phyloP scores from a whole-genome alignment of 1,284 basidiomycete species.

The Sparassis latifolia region DNA sequence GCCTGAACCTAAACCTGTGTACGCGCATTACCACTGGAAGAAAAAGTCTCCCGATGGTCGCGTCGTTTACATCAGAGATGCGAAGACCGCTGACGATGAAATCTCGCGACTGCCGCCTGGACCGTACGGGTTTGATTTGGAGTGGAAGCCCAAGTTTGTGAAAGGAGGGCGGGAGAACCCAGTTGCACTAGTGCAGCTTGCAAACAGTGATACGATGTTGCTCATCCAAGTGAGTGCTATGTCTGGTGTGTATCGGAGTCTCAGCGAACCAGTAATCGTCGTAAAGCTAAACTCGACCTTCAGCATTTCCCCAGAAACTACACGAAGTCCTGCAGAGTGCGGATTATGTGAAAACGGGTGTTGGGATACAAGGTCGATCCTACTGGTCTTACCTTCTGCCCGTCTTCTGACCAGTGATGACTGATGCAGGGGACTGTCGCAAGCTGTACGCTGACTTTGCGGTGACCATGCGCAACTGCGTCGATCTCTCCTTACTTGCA shows the following conservation, averaged over 20 bases:
- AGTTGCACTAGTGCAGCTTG: constrained; percentile 66
- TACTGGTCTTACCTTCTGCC: not conserved
- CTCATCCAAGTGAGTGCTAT: constrained; percentile 62
- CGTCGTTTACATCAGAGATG: constrained; percentile 22
- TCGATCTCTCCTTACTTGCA: constrained; percentile 64
- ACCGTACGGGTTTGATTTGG: constrained; percentile 60
- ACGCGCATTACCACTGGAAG: constrained; percentile 18
- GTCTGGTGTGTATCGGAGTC: constrained; percentile 33
- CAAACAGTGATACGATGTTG: constrained; percentile 43
- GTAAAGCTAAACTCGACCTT: not conserved
- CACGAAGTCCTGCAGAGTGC: constrained; percentile 43
- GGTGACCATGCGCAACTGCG: constrained; percentile 46
- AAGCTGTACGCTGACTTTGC: constrained; percentile 54
- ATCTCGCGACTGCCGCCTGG: constrained; percentile 17
- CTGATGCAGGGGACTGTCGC: constrained; percentile 47
- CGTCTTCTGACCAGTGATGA: not conserved
- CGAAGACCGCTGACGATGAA: constrained; percentile 16
- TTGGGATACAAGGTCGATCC: constrained; percentile 57
- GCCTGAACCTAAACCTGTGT: not conserved
- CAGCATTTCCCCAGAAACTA: constrained; percentile 53
- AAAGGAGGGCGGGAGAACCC: constrained; percentile 51
- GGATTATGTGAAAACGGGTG: constrained; percentile 54
- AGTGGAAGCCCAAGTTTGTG: constrained; percentile 59
- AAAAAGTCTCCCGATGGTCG: constrained; percentile 17
- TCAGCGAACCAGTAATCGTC: no score